A percentile compares a stretch with the other conserved stretches of the same genome.
phyloP scores from a whole-genome alignment of 2,329 filamentous ascomycete genomes.

The Calonectria pseudoturangicola region DNA sequence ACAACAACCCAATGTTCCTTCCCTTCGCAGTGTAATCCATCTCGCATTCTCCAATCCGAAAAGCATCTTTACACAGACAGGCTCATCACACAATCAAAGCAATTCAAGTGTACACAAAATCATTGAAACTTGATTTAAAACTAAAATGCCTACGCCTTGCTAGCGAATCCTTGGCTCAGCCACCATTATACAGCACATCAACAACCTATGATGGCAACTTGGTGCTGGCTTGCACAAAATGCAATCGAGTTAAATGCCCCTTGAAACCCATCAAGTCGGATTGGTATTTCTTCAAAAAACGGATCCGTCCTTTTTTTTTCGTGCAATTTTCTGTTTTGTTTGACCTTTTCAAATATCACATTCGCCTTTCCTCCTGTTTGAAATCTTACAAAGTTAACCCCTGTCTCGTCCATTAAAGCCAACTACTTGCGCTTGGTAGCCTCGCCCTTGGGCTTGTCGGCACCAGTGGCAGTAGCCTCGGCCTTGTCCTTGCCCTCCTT shows the following conservation, averaged over 20 bases:
- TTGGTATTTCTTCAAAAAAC: slow-evolving; percentile 47
- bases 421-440: slow-evolving; percentile 70
- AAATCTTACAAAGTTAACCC: slow-evolving; percentile 19
- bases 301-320: slow-evolving; percentile 37
- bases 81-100: slow-evolving; percentile 15
- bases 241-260: slow-evolving; percentile 43
- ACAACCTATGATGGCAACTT: background rate
- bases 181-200: slow-evolving; percentile 15
- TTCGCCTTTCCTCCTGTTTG: slow-evolving; percentile 22
- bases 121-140: slow-evolving; percentile 36
- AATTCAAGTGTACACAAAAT: slow-evolving; percentile 21
- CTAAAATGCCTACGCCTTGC: slow-evolving; percentile 44
- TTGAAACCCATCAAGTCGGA: slow-evolving; percentile 47
- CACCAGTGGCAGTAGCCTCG: slow-evolving; percentile 75
- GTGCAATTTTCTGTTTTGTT: slow-evolving; percentile 29
- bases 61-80: background rate
- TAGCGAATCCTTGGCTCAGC: slow-evolving; percentile 37
- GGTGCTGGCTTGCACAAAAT: slow-evolving; percentile 38
- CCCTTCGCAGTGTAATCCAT: background rate
- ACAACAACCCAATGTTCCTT: too few relatives aligned
- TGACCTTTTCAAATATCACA: slow-evolving; percentile 34
- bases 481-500: slow-evolving; percentile 82
- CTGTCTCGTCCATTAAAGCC: background rate
- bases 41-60: background rate
- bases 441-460: slow-evolving; percentile 86